These are phyloP conservation scores for Sporothrix pallida DNA, from an alignment of 2,329 filamentous ascomycete genomes.

Conservation along the genomic window DNA sequence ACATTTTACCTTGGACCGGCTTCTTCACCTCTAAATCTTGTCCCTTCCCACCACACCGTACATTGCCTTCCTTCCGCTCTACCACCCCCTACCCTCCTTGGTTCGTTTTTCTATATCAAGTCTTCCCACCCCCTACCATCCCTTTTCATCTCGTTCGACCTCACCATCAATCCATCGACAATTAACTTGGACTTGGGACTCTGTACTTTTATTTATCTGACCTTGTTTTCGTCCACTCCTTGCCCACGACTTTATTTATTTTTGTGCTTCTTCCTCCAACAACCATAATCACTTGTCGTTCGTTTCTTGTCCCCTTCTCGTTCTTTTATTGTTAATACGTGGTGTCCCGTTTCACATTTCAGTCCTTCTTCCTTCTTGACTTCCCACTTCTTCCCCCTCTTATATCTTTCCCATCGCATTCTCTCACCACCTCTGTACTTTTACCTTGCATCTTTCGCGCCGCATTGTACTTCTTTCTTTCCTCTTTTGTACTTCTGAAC, in stretches of 20 bases:
- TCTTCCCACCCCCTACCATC: not conserved
- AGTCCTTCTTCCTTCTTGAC: not conserved
- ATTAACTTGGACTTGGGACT: too few relatives aligned
- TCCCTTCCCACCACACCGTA: not conserved
- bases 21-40: not conserved
- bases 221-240: not conserved
- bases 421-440: not conserved
- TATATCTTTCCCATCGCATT: too few relatives aligned
- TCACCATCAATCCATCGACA: not conserved
- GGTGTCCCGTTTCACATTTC: not conserved
- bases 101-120: not conserved
- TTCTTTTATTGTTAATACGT: not conserved
- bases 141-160: not conserved
- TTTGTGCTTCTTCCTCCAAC: not conserved
- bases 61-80: not conserved
- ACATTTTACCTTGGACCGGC: not conserved
- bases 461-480: not conserved
- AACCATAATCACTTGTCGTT: not conserved
- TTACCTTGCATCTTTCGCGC: not conserved
- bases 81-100: not conserved
- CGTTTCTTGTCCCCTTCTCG: not conserved
- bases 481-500: not conserved
- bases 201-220: slow-evolving; percentile 20
- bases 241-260: not conserved
- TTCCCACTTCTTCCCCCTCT: not conserved